A percentile compares a stretch with the other conserved stretches of the same genome.
phyloP scores from a whole-genome alignment of 345 rosid species.

The Pugionium cornutum region DNA sequence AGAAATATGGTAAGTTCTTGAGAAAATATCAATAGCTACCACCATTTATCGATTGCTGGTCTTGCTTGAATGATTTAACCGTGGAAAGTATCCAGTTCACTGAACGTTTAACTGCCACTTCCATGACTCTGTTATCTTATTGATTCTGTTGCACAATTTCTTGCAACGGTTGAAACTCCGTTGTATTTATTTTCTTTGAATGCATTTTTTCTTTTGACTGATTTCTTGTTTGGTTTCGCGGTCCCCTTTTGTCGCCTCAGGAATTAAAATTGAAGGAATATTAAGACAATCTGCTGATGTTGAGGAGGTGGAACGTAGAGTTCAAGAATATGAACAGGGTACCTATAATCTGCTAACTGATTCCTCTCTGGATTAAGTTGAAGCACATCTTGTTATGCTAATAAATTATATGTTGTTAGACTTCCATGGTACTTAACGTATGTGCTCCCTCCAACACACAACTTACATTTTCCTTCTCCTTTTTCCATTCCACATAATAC shows the following conservation, averaged over 20 bases:
- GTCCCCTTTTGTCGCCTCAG: conserved; percentile 46
- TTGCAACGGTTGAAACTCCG: not conserved
- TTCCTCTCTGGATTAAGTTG: conserved; percentile 25
- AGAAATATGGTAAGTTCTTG: conserved; percentile 72
- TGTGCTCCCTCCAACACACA: not conserved
- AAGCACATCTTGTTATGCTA: conserved; percentile 25
- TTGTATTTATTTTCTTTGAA: not conserved
- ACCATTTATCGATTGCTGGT: not conserved
- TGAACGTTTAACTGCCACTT: conserved; percentile 6
- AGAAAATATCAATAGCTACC: conserved; percentile 11
- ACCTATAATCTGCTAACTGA: conserved; percentile 27
- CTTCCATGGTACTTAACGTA: too few relatives aligned
- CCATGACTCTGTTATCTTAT: conserved; percentile 20
- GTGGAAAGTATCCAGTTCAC: not conserved
- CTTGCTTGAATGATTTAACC: conserved; percentile 10
- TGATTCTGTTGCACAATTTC: conserved; percentile 5
- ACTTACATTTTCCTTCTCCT: conserved; percentile 1
- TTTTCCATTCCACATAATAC: conserved; percentile 13
- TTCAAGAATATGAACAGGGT: conserved; percentile 97
- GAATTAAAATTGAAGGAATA: conserved; percentile 86
- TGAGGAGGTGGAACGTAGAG: conserved; percentile 95
- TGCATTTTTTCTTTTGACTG: conserved; percentile 12
- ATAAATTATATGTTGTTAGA: conserved; percentile 11
- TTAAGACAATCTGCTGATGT: conserved; percentile 94
- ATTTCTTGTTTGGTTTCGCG: conserved; percentile 5